Base-by-base conservation (phyloP, 768 basidiomycete genomes). In the Boletus tomentosulus region DNA sequence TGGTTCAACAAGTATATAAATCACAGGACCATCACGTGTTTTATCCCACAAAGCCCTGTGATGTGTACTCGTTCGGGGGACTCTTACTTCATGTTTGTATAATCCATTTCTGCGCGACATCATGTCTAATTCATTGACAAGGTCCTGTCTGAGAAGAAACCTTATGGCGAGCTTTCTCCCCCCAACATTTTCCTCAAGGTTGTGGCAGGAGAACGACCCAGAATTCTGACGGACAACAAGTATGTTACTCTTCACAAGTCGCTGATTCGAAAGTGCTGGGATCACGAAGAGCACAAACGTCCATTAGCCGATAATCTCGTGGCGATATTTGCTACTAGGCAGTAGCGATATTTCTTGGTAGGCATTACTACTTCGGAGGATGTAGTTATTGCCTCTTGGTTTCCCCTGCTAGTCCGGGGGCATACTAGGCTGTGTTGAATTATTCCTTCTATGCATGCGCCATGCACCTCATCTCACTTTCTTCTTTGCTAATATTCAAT, bases 41-140 rank as follows among this genome's bases (percentile, higher is more conserved):
- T 38, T 44, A 55, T 46, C 63, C 66, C 16, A 63, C 58, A 16
- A 48, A 49, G 6, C 46, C 59, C n/a, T 58, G 57, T 33, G 69
- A 68, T 50, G 55, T 69, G 4, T 70, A 70, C 41, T 68, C 66
- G 6, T 70, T 66, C 11, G 66, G 62, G 6, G 76, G 78, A 58
- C 69, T 80, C 25, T 57, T 66, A 24, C 57, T 68, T 3, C 64
- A 69, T 47, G 66, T 70, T 34, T 30, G 63, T 51, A 39, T 39
- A 9, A 31, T 34, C 37, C 42, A 2, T 48, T 38, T 9, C 1
- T 34, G 33, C 33, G 15, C 16, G 30, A 44, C 9, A 15, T 27
- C 3, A 3, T 33, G 28, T 53, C 61, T 65, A 46, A 67, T 39
- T 0, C n/a, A 1, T 19, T 37, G 38, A 37, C 43, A 65, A 50